Evolutionary conservation across 768 basidiomycete species (phyloP).

Genomic region (Calocybe gangraenosa): DNA sequence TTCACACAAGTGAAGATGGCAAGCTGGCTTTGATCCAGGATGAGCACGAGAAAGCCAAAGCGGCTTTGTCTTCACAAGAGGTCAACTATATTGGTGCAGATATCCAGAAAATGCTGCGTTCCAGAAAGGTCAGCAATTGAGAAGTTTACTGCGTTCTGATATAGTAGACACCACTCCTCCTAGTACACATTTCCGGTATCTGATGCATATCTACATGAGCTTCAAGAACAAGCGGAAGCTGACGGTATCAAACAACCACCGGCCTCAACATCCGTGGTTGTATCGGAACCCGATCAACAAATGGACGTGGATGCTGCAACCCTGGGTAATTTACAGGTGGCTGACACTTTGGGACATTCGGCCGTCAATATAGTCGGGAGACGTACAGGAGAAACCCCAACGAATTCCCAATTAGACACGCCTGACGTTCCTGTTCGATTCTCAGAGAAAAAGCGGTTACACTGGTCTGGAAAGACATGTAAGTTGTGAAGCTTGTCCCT

Average conservation of each 20-base stretch:
- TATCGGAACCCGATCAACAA: constrained; percentile 38
- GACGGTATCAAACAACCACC: constrained; percentile 1
- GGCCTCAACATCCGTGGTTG: constrained; percentile 23
- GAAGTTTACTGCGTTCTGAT: background rate
- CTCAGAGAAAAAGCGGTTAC: constrained; percentile 79
- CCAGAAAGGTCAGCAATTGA: constrained; percentile 56
- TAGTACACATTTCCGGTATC: constrained; percentile 68
- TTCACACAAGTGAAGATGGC: constrained; percentile 43
- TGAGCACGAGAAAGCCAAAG: constrained; percentile 51
- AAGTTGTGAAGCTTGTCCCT: constrained; percentile 19
- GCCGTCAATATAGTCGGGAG: constrained; percentile 22
- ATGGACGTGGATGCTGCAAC: constrained; percentile 18
- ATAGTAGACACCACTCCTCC: background rate
- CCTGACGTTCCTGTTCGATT: constrained; percentile 71
- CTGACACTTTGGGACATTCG: background rate
- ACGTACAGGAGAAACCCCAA: constrained; percentile 29
- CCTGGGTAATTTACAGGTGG: background rate
- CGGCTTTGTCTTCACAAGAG: constrained; percentile 50
- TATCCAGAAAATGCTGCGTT: constrained; percentile 55
- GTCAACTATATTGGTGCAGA: constrained; percentile 64
- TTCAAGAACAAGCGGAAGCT: constrained; percentile 31
- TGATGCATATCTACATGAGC: constrained; percentile 54
- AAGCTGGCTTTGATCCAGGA: constrained; percentile 43
- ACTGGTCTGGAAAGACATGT: constrained; percentile 90
- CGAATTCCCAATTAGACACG: constrained; percentile 40